Percentiles rank a stretch among this genome's conserved stretches.
Evolutionary conservation across 345 rosid species (phyloP).

Genomic region (Gynandropsis gynandra): DNA sequence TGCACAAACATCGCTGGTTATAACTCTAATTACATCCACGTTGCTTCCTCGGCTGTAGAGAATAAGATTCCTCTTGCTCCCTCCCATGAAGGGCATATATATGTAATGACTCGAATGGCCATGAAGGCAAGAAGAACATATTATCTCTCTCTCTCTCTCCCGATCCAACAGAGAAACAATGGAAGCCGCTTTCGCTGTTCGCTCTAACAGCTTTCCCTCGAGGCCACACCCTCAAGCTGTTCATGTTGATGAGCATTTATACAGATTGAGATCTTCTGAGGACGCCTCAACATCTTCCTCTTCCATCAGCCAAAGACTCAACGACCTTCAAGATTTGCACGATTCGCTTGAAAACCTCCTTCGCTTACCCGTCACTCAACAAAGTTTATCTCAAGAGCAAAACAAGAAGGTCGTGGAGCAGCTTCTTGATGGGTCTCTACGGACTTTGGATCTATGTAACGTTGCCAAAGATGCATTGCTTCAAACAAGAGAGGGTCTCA

Average conservation of each 20-base stretch:
- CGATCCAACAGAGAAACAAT: neutral
- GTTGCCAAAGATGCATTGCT: conserved; percentile 23
- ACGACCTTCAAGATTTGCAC: conserved; percentile 22
- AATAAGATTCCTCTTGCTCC: neutral
- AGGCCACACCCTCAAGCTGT: conserved; percentile 7
- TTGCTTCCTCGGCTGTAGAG: neutral
- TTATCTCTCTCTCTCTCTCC: neutral
- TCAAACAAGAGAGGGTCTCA: conserved; percentile 15
- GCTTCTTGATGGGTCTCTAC: conserved; percentile 23
- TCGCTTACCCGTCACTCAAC: conserved; percentile 15
- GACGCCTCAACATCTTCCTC: conserved; percentile 20
- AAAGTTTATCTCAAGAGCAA: conserved; percentile 21
- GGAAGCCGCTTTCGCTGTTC: neutral
- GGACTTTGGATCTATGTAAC: conserved; percentile 19
- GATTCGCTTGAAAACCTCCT: conserved; percentile 19
- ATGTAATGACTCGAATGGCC: neutral
- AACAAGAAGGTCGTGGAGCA: conserved; percentile 9
- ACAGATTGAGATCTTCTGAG: conserved; percentile 13
- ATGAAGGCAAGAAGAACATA: neutral
- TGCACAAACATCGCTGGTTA: neutral
- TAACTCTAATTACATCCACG: neutral
- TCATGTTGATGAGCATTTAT: conserved; percentile 18
- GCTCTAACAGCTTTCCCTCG: conserved; percentile 25
- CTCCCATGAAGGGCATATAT: neutral
- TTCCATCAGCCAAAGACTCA: neutral